A percentile compares a stretch with the other conserved stretches of the same genome.
Conservation (phyloP, 495 filamentous ascomycete genomes). For the Podospora pseudocomata region DNA sequence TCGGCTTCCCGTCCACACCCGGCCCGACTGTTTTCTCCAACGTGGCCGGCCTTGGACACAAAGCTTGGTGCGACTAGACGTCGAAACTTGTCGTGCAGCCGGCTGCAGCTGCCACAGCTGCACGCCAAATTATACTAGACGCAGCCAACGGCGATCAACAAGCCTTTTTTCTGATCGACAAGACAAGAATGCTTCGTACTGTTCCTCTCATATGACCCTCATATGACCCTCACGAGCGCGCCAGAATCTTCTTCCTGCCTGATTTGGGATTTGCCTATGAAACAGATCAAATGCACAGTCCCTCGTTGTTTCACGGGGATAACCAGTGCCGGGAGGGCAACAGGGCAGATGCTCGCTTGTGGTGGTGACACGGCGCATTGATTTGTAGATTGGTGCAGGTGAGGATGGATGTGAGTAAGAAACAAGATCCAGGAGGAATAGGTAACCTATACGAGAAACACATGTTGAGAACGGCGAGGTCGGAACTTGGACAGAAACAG, state of each 20-base stretch:
- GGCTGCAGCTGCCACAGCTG: not conserved
- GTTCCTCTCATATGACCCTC: too few species aligned
- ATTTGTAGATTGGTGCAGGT: not conserved
- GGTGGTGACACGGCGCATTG: not conserved
- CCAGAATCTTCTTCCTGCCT: too few species aligned
- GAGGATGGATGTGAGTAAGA: not conserved
- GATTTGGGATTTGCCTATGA: too few species aligned
- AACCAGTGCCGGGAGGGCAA: not conserved
- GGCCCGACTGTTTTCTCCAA: not conserved
- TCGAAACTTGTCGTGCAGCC: not conserved
- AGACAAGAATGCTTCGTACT: too few species aligned
- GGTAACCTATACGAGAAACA: not conserved
- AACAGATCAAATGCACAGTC: not conserved
- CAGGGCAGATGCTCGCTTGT: not conserved
- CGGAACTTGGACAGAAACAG: not conserved
- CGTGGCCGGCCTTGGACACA: not conserved
- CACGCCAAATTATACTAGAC: not conserved
- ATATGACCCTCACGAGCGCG: too few species aligned
- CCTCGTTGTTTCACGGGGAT: not conserved
- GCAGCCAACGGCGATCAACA: not conserved
- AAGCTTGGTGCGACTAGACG: not conserved
- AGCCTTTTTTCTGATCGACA: not conserved
- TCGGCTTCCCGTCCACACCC: not conserved
- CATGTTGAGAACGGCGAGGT: not conserved
- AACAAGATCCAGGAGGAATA: not conserved